Evolutionary conservation across 371 early-diverging fungal genomes (phyloP), one percentile per base, ranked within the genome.

Genomic region (Rhizopus sp.): DNA sequence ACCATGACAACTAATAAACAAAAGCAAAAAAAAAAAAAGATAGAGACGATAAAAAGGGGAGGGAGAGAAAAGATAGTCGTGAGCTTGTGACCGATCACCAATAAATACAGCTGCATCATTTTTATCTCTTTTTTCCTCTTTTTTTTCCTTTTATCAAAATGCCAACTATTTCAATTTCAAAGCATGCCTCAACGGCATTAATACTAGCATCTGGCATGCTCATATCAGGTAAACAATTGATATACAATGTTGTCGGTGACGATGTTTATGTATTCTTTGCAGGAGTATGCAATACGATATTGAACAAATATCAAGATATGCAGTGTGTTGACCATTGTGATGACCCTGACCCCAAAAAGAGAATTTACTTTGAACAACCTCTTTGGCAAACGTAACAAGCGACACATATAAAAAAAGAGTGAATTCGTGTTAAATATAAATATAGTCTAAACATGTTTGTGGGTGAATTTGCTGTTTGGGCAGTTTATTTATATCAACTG

Each of bases 321-420:
- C 88, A 89, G 57, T 97, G 98, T 77, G 92, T 96, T 34, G 83
- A 70, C 15, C 88, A 93, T 74, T 97, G 96, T 64, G 81, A 89
- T 57, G 88, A 82, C 68, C 86, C 91, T 7, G 88, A 94, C 64
- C 83, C 88, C 3, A 59, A 64, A n/a, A 83, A 88, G 23, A 78
- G 81, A 41, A 69, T 84, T 46, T 81, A 87, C 64, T 97, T 93
- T 83, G 96, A 95, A 71, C 98, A 97, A 73, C 98, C 98, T n/a
- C 80, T 95, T 13, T 95, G 92, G 93, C 96, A 97, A 82, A 95
- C 96, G 79, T 78, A 73, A 70, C 60, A 16, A 23, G 35, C 15
- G 2, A 34, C 34, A 42, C 17, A 33, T 2, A 38, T 48, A 57
- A 39, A 23, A 39, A 12, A 34, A n/a, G 37, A 13, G 12, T 13